These are phyloP conservation scores for Trapa incisa DNA, from an alignment of 345 rosid species.

Conservation along the genomic window DNA sequence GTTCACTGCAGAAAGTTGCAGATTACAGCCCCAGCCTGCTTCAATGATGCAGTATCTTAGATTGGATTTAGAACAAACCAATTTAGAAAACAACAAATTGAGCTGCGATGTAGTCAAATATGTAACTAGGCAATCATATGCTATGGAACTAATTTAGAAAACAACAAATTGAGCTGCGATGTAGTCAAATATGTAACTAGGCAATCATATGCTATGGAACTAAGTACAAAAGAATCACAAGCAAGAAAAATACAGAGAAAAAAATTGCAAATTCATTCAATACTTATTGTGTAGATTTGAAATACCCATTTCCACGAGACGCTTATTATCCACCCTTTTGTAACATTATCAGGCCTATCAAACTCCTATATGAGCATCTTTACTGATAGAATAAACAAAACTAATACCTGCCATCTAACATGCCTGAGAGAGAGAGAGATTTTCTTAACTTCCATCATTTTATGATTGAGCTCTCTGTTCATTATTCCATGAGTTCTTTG, in stretches of 20 bases:
- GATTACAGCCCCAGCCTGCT: neutral
- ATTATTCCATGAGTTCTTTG: conserved; percentile 19
- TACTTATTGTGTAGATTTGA: neutral
- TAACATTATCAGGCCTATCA: neutral
- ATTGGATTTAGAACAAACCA: neutral
- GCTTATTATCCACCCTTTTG: neutral
- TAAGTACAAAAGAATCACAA: neutral
- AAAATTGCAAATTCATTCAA: neutral
- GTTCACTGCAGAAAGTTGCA: neutral
- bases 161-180: neutral
- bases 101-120: neutral
- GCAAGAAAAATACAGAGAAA: neutral
- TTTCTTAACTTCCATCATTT: neutral
- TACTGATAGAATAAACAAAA: conserved; percentile 1
- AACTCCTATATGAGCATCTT: neutral
- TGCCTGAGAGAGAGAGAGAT: neutral
- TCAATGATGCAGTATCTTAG: neutral
- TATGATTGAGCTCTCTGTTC: conserved; percentile 14
- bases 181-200: neutral
- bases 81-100: neutral
- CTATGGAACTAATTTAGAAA: neutral
- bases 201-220: neutral
- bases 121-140: neutral
- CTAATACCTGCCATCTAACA: conserved; percentile 4
- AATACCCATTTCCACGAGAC: neutral